These are phyloP conservation scores for Leccinum fuscescens DNA, from an alignment of 1,284 basidiomycete species.

Conservation along the genomic window DNA sequence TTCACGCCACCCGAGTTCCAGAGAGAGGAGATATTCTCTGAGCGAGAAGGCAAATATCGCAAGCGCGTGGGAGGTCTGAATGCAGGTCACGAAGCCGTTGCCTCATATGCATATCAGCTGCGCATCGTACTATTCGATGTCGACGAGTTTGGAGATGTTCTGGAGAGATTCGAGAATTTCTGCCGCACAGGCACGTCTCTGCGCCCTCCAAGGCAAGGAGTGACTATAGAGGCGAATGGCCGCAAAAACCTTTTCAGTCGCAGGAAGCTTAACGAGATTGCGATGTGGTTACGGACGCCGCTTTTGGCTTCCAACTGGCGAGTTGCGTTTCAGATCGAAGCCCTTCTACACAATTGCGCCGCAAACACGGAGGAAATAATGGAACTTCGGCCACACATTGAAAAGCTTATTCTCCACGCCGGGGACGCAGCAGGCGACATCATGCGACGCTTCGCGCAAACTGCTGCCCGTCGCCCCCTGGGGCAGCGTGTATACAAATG, in stretches of 20 bases:
- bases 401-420: slow-evolving; percentile 37
- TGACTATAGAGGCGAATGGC: slow-evolving; percentile 45
- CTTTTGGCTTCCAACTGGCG: slow-evolving; percentile 44
- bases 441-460: slow-evolving; percentile 51
- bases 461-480: slow-evolving; percentile 40
- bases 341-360: slow-evolving; percentile 56
- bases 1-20: slow-evolving; percentile 62
- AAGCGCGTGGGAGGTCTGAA: slow-evolving; percentile 55
- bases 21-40: slow-evolving; percentile 51
- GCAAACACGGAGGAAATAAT: slow-evolving; percentile 56
- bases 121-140: slow-evolving; percentile 52
- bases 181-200: slow-evolving; percentile 52
- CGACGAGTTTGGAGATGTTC: slow-evolving; percentile 36
- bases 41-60: slow-evolving; percentile 43
- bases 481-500: slow-evolving; percentile 48
- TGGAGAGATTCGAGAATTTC: slow-evolving; percentile 47
- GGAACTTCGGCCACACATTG: slow-evolving; percentile 43
- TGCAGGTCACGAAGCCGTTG: slow-evolving; percentile 50
- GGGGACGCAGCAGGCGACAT: slow-evolving; percentile 40
- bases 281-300: slow-evolving; percentile 41
- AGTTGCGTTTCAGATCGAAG: slow-evolving; percentile 70
- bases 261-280: slow-evolving; percentile 46
- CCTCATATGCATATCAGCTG: slow-evolving; percentile 64
- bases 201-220: slow-evolving; percentile 33
- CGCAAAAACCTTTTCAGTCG: slow-evolving; percentile 48